Percentiles rank a stretch among this genome's conserved stretches.
These are phyloP conservation scores for Trypanosoma theileri DNA, from an alignment of 208 protist species.

Conservation along the genomic window DNA sequence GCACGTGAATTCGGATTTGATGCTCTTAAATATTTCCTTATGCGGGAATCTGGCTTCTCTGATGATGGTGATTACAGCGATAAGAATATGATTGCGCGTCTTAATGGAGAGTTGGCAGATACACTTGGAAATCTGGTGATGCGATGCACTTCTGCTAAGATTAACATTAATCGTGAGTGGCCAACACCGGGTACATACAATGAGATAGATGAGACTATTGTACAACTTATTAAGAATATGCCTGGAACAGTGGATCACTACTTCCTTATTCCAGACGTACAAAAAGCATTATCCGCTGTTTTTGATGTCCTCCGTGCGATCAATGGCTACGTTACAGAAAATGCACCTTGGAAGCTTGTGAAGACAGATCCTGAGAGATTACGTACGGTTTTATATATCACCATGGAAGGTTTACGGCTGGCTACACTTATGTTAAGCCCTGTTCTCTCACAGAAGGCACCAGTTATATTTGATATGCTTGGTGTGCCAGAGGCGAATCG, in stretches of 20 bases:
- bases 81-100: conserved; percentile 71
- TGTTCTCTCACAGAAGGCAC: conserved; percentile 78
- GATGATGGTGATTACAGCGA: conserved; percentile 96
- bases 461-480: conserved; percentile 85
- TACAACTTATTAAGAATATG: conserved; percentile 63
- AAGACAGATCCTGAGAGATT: conserved; percentile 76
- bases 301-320: conserved; percentile 84
- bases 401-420: conserved; percentile 88
- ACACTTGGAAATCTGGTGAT: conserved; percentile 93
- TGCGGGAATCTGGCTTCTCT: conserved; percentile 94
- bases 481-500: conserved; percentile 67
- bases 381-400: conserved; percentile 88
- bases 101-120: conserved; percentile 94
- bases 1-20: conserved; percentile 87
- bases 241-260: conserved; percentile 78
- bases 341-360: conserved; percentile 92
- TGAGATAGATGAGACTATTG: conserved; percentile 55
- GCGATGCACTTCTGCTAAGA: conserved; percentile 80
- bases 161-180: conserved; percentile 79
- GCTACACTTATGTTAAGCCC: conserved; percentile 79
- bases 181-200: conserved; percentile 68
- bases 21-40: conserved; percentile 95
- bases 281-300: conserved; percentile 79
- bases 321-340: conserved; percentile 92
- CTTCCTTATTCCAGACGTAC: conserved; percentile 85